Evolutionary conservation across 2,329 filamentous ascomycete genomes (phyloP), one percentile per base, ranked within the genome.

Genomic region (Ophiocordyceps sinensis): DNA sequence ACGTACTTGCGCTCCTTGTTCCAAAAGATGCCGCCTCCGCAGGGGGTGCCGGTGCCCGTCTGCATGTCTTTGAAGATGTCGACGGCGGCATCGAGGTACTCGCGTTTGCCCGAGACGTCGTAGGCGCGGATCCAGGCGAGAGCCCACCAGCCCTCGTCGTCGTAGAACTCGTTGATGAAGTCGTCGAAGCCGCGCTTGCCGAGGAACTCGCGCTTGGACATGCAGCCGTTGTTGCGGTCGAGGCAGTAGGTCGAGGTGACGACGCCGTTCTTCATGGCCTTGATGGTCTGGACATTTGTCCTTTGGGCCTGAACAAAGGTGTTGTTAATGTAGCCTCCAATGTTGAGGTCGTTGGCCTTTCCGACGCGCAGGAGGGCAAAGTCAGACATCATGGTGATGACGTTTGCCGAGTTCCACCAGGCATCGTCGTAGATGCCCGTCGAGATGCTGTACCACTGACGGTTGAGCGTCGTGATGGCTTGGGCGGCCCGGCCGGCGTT

Each of bases 401-500:
- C 68, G 52, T 84, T 85, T 36, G 73, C 82, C 41, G 71, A 71
- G 52, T 85, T 83, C 82, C 82, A 86, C 82, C 82, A 86, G 8
- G 71, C 68, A 0, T 70, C 70, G 41, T 74, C 60, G 77, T 77
- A 85, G 12, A 82, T 62, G 4, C 82, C 81, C 1, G 67, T 75
- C 5, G 53, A 51, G 3, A 58, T 43, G 51, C 79, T 70, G 55
- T 84, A 84, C 71, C 74, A 84, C 14, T 57, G 48, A 3, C 48
- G 44, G 49, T 82, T 76, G 2, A 83, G 63, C 6, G 65, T 53
- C 30, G 59, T 47, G 34, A 64, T 60, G 6, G 60, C 59, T 14
- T 48, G 41, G 4, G 52, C 49, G 4, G 65, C 50, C 26, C 15
- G 28, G 9, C 5, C 17, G 13, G 34, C 13, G 34, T 36, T 19